Evolutionary conservation across 2,329 filamentous ascomycete genomes (phyloP).

Genomic region (Pseudocercospora fuligena): DNA sequence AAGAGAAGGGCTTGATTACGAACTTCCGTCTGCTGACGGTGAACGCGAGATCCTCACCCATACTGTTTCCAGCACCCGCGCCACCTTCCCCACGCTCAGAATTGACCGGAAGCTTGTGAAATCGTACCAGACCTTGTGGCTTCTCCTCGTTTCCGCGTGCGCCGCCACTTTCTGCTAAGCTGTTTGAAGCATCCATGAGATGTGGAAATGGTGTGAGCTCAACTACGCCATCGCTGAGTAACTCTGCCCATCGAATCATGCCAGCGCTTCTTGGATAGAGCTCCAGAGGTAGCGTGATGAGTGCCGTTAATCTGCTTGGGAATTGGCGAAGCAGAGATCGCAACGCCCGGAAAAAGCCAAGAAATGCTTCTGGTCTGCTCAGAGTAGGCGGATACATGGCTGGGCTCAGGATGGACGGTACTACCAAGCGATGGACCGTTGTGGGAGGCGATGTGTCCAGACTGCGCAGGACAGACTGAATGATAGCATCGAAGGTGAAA

Average conservation of each 20-base stretch:
- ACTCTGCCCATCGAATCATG: constrained; percentile 82
- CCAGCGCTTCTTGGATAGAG: constrained; percentile 78
- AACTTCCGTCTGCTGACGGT: constrained; percentile 83
- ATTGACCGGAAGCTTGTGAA: constrained; percentile 81
- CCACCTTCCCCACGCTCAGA: constrained; percentile 87
- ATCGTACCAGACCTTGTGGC: constrained; percentile 81
- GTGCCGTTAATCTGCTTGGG: constrained; percentile 66
- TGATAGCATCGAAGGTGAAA: constrained; percentile 67
- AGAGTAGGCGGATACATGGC: constrained; percentile 74
- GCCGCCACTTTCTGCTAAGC: constrained; percentile 50
- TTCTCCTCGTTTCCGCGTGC: constrained; percentile 70
- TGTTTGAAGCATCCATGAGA: constrained; percentile 57
- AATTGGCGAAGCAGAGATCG: constrained; percentile 74
- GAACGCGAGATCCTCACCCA: constrained; percentile 88
- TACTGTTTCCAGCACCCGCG: constrained; percentile 63
- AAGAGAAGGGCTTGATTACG: constrained; percentile 82
- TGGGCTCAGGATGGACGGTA: constrained; percentile 88
- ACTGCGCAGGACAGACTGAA: constrained; percentile 62
- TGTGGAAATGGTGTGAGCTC: constrained; percentile 78
- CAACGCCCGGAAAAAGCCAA: constrained; percentile 81
- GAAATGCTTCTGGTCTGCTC: constrained; percentile 71
- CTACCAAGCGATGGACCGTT: constrained; percentile 76
- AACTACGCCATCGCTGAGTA: constrained; percentile 81
- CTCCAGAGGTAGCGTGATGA: constrained; percentile 78
- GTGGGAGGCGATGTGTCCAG: constrained; percentile 63